Evolutionary conservation across 768 basidiomycete species (phyloP).

Genomic region (Lactarius psammicola): DNA sequence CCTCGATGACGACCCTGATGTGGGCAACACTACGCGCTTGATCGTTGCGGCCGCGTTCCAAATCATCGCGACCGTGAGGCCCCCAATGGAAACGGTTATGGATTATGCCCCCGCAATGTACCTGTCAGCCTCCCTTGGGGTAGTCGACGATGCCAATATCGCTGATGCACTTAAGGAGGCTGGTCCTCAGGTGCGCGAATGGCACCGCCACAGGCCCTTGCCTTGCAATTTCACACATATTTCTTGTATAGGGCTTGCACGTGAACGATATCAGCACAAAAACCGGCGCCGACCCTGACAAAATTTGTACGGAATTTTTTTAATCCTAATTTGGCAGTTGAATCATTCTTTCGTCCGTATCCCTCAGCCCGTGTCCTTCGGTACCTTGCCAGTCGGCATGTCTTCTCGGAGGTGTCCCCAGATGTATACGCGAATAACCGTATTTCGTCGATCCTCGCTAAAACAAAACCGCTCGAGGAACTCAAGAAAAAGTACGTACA

Average conservation of each 20-base stretch:
- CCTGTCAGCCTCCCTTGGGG: conserved; percentile 7
- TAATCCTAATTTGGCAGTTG: not conserved
- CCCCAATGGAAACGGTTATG: conserved; percentile 10
- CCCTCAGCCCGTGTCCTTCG: conserved; percentile 40
- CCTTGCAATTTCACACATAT: not conserved
- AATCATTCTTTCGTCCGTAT: too few species aligned
- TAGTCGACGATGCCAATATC: conserved; percentile 9
- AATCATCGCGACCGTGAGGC: conserved; percentile 15
- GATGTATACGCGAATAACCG: conserved; percentile 43
- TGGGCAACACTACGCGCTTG: conserved; percentile 1
- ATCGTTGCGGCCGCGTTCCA: conserved; percentile 12
- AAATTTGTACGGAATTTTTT: conserved; percentile 11
- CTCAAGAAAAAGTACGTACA: conserved; percentile 4
- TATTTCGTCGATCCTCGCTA: conserved; percentile 38
- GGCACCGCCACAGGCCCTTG: not conserved
- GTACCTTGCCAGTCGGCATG: conserved; percentile 40
- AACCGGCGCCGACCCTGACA: conserved; percentile 5
- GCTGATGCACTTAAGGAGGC: conserved; percentile 15
- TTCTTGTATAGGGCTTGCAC: conserved; percentile 16
- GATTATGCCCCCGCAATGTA: conserved; percentile 10
- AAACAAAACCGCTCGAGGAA: conserved; percentile 33
- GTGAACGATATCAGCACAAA: conserved; percentile 16
- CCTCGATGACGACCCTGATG: conserved; percentile 5
- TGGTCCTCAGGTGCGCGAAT: conserved; percentile 12
- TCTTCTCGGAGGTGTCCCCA: conserved; percentile 40